Conservation (phyloP, 305 asterid genomes). For the Withania somnifera region DNA sequence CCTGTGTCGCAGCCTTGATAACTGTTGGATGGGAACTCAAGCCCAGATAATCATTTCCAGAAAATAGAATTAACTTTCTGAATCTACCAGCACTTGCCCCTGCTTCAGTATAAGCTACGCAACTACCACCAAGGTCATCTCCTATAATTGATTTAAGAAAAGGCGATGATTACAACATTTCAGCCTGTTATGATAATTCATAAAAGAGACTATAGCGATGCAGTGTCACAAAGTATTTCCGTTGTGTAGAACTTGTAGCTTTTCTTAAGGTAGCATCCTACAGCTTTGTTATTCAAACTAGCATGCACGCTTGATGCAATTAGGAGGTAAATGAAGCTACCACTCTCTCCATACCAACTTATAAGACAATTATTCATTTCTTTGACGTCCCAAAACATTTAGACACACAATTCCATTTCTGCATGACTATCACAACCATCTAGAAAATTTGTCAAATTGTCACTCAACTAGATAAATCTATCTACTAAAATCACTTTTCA, state of each 20-base stretch:
- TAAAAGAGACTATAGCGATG: neutral
- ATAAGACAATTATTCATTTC: neutral
- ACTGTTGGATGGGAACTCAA: conserved; percentile 90
- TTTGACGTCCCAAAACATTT: neutral
- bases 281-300: neutral
- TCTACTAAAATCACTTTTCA: neutral
- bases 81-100: conserved; percentile 31
- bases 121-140: conserved; percentile 36
- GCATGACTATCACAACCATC: neutral
- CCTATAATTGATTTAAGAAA: conserved; percentile 25
- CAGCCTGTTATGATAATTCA: neutral
- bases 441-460: neutral
- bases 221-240: neutral
- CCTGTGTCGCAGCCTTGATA: conserved; percentile 71
- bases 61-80: conserved; percentile 62
- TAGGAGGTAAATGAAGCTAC: neutral
- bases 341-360: neutral
- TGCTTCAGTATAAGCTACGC: conserved; percentile 16
- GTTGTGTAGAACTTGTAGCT: neutral
- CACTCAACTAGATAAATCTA: neutral
- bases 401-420: neutral
- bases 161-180: neutral
- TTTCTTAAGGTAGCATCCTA: neutral
- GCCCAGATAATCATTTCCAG: conserved; percentile 95
- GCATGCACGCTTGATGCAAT: neutral